Evolutionary conservation across 1,139 yeast genomes (phyloP).

Genomic region (Schizosaccharomyces versatilis): DNA sequence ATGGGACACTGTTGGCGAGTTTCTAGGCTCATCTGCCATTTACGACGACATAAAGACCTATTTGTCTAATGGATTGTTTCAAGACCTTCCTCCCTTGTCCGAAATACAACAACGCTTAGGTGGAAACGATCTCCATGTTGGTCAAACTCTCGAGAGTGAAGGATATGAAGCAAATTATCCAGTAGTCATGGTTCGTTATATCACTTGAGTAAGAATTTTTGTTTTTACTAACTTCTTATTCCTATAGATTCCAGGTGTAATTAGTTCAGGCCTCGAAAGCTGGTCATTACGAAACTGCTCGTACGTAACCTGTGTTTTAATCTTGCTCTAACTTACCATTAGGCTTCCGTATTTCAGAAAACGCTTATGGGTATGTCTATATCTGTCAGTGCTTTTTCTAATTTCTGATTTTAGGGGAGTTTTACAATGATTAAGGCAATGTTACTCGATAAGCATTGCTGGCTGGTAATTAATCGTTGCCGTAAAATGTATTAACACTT

Average conservation of each 20-base stretch:
- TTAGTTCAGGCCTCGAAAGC: slow-evolving; percentile 81
- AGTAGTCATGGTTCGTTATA: slow-evolving; percentile 39
- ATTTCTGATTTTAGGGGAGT: slow-evolving; percentile 50
- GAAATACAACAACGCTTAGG: slow-evolving; percentile 14
- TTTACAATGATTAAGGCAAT: slow-evolving; percentile 83
- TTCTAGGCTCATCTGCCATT: slow-evolving; percentile 15
- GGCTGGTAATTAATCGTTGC: slow-evolving; percentile 49
- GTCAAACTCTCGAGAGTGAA: slow-evolving; percentile 36
- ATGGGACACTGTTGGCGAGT: slow-evolving; percentile 26
- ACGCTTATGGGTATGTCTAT: slow-evolving; percentile 32
- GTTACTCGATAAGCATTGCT: slow-evolving; percentile 77
- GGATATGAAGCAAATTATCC: slow-evolving; percentile 42
- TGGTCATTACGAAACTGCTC: slow-evolving; percentile 84
- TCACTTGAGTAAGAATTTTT: background rate
- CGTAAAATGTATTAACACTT: background rate
- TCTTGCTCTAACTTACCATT: background rate
- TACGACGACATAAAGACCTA: slow-evolving; percentile 19
- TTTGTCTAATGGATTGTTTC: slow-evolving; percentile 43
- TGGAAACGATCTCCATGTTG: slow-evolving; percentile 68
- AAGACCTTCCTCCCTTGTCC: slow-evolving; percentile 25
- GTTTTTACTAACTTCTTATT: background rate
- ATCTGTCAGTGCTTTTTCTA: background rate
- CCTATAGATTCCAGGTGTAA: slow-evolving; percentile 59
- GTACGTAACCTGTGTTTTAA: background rate
- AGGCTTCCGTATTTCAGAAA: slow-evolving; percentile 60